Conservation (phyloP, 139 green algal species). For the Monoraphidium neglectum region DNA sequence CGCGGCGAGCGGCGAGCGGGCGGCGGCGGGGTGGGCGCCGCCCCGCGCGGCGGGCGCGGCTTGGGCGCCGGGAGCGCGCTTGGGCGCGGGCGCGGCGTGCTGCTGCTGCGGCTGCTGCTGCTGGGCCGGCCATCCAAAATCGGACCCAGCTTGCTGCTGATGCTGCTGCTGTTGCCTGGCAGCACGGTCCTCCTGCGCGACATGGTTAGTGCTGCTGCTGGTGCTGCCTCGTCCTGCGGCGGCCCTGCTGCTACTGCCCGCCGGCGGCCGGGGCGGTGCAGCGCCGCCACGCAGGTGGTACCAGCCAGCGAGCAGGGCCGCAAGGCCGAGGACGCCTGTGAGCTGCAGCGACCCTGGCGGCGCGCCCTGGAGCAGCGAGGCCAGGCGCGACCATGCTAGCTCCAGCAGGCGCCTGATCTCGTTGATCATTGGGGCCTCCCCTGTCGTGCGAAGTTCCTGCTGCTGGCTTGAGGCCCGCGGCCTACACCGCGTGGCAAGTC, state of each 20-base stretch:
- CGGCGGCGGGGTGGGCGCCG: neutral
- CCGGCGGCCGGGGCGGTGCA: too few relatives aligned
- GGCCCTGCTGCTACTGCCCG: neutral
- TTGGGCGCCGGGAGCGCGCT: neutral
- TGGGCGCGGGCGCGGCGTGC: neutral
- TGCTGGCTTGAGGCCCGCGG: too few relatives aligned
- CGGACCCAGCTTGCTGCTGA: neutral
- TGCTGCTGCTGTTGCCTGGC: neutral
- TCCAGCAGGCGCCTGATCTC: slow-evolving; percentile 14
- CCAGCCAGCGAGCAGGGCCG: slow-evolving; percentile 49
- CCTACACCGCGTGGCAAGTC: too few relatives aligned
- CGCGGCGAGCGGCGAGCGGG: slow-evolving; percentile 12
- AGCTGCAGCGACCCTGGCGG: slow-evolving; percentile 43
- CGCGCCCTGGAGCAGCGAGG: slow-evolving; percentile 21
- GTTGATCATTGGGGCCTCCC: slow-evolving; percentile 3
- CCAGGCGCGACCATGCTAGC: slow-evolving; percentile 27
- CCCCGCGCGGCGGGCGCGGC: neutral
- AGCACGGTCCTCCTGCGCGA: too few relatives aligned
- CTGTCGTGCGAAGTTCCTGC: too few relatives aligned
- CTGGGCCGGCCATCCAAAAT: neutral
- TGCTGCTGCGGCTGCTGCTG: neutral
- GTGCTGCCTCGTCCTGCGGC: neutral
- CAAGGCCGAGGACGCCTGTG: slow-evolving; percentile 64
- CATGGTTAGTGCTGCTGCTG: neutral
- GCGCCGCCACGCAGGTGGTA: slow-evolving; percentile 38